phyloP scores from a whole-genome alignment of 345 rosid genomes.

The Schrenkiella parvula region DNA sequence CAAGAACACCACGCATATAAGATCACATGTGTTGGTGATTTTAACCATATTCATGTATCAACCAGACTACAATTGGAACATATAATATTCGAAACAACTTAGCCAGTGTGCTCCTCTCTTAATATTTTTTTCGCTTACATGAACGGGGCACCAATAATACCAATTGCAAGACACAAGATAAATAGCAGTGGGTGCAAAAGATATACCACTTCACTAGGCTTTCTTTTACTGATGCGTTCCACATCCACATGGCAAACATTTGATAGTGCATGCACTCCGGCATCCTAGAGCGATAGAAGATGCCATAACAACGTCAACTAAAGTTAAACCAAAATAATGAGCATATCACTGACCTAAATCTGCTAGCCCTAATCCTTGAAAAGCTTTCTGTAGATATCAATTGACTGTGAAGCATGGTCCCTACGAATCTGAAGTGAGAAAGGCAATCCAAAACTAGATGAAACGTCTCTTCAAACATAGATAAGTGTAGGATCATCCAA shows the following conservation, averaged over 20 bases:
- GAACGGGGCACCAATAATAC: neutral
- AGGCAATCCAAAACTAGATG: neutral
- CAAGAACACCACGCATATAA: neutral
- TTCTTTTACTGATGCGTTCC: conserved; percentile 84
- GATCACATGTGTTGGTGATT: neutral
- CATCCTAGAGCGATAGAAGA: conserved; percentile 50
- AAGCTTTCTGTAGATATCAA: neutral
- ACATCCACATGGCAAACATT: conserved; percentile 97
- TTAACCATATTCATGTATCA: neutral
- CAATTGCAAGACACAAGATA: neutral
- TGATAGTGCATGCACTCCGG: conserved; percentile 92
- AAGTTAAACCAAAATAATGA: neutral
- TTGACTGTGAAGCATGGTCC: neutral
- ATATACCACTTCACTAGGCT: conserved; percentile 86
- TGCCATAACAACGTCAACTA: neutral
- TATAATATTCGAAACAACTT: neutral
- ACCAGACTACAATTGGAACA: neutral
- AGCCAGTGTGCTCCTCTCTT: neutral
- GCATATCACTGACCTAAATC: neutral
- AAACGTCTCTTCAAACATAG: neutral
- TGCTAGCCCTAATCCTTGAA: neutral
- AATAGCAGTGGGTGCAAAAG: neutral
- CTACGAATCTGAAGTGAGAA: conserved; percentile 1
- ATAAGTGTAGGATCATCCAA: neutral
- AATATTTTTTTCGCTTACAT: neutral